Conservation (phyloP, 2,329 filamentous ascomycete genomes). For the Sporothrix schenckii region DNA sequence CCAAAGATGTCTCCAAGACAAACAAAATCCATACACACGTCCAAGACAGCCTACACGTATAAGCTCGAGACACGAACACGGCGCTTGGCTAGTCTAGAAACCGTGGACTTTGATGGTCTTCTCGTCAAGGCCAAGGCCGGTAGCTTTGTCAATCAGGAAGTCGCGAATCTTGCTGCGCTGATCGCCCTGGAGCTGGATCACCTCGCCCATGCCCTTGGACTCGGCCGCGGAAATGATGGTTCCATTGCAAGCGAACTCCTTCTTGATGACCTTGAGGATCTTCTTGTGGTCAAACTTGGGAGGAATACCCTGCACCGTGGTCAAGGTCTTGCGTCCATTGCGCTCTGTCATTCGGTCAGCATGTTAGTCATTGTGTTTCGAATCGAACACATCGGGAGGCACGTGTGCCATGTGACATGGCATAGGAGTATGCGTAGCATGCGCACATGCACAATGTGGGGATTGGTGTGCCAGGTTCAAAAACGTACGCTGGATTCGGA, state of each 20-base stretch:
- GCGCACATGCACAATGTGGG: not conserved
- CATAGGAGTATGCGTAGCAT: not conserved
- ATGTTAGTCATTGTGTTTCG: not conserved
- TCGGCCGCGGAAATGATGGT: slow-evolving; percentile 37
- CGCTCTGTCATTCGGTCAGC: slow-evolving; percentile 66
- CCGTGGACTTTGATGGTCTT: slow-evolving; percentile 95
- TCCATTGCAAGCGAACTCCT: slow-evolving; percentile 50
- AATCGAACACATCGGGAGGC: not conserved
- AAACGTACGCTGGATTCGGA: slow-evolving; percentile 90
- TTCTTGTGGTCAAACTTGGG: slow-evolving; percentile 99
- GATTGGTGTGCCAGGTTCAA: not conserved
- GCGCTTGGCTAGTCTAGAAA: slow-evolving; percentile 52
- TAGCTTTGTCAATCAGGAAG: slow-evolving; percentile 94
- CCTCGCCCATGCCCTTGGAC: slow-evolving; percentile 39
- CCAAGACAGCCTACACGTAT: slow-evolving; percentile 24
- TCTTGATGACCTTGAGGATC: slow-evolving; percentile 99
- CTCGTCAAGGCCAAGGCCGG: slow-evolving; percentile 87
- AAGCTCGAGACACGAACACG: slow-evolving; percentile 30
- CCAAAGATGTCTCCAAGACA: slow-evolving; percentile 21
- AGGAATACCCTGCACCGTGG: slow-evolving; percentile 96
- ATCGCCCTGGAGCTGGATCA: slow-evolving; percentile 93
- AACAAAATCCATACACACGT: slow-evolving; percentile 10
- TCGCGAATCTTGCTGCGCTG: slow-evolving; percentile 74
- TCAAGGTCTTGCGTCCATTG: slow-evolving; percentile 99
- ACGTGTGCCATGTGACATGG: not conserved